Conservation (phyloP, 2,329 filamentous ascomycete genomes). For the Penicillium corylophilum region DNA sequence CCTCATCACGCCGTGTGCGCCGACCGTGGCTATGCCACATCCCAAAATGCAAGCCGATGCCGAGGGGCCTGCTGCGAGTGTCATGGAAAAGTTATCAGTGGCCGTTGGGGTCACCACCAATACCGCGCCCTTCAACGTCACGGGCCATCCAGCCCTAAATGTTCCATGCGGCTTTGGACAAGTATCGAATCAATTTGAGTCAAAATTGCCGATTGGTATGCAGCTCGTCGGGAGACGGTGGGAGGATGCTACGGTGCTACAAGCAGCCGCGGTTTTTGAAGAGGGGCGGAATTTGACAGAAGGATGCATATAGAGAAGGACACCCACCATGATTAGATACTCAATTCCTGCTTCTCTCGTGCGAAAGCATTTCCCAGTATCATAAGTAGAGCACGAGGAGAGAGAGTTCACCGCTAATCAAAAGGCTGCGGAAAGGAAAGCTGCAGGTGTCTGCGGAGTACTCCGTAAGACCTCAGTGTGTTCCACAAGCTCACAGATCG, state of each 20-base stretch:
- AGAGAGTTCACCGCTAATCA: too few relatives aligned
- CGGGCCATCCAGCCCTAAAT: constrained; percentile 51
- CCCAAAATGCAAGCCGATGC: constrained; percentile 27
- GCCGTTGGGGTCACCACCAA: constrained; percentile 49
- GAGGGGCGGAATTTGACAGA: neutral
- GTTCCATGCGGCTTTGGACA: constrained; percentile 44
- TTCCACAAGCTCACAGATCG: too few relatives aligned
- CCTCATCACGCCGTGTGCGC: constrained; percentile 50
- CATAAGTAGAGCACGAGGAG: too few relatives aligned
- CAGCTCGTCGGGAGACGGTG: constrained; percentile 51
- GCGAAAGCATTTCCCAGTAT: too few relatives aligned
- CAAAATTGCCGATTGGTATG: constrained; percentile 53
- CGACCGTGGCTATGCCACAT: constrained; percentile 47
- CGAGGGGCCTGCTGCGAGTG: constrained; percentile 6
- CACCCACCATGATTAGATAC: too few relatives aligned
- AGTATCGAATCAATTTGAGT: neutral
- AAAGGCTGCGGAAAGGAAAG: too few relatives aligned
- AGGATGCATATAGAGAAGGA: too few relatives aligned
- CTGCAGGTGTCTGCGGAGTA: too few relatives aligned
- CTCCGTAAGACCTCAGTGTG: too few relatives aligned
- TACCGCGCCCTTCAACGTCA: constrained; percentile 51
- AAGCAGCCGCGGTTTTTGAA: constrained; percentile 31
- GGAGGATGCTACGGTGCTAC: constrained; percentile 27
- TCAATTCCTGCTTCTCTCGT: too few relatives aligned
- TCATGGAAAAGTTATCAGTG: constrained; percentile 44